These are phyloP conservation scores for Mycosphaerella arachidis DNA, from an alignment of 2,329 filamentous ascomycete species.

Conservation along the genomic window DNA sequence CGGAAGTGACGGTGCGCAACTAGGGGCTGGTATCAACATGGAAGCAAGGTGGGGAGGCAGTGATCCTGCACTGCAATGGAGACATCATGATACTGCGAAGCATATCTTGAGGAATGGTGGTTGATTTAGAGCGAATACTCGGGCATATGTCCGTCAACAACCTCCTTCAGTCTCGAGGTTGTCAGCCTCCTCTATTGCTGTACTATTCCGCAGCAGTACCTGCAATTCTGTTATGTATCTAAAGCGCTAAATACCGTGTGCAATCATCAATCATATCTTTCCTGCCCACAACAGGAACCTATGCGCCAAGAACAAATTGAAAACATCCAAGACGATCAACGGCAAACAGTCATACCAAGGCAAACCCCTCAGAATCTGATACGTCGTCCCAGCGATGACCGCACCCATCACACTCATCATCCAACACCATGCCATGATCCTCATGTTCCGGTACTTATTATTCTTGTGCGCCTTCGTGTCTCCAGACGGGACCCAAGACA, in stretches of 20 bases:
- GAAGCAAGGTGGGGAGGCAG: no score
- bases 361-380: constrained; percentile 34
- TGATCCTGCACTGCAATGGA: no score
- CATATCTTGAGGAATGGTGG: no score
- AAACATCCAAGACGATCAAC: constrained; percentile 37
- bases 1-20: no score
- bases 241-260: not conserved
- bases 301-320: constrained; percentile 40
- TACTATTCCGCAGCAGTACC: no score
- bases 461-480: constrained; percentile 41
- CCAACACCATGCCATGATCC: constrained; percentile 39
- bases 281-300: constrained; percentile 36
- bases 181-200: no score
- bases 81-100: no score
- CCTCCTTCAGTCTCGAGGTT: no score
- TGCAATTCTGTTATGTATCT: not conserved
- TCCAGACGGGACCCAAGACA: constrained; percentile 40
- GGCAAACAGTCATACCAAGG: constrained; percentile 41
- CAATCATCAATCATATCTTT: constrained; percentile 5
- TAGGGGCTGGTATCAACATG: no score
- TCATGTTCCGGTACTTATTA: constrained; percentile 44
- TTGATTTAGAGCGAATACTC: no score
- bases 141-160: no score
- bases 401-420: constrained; percentile 32
- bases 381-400: constrained; percentile 36